Base-by-base conservation (phyloP, 345 rosid genomes). In the Clarkia xantiana region DNA sequence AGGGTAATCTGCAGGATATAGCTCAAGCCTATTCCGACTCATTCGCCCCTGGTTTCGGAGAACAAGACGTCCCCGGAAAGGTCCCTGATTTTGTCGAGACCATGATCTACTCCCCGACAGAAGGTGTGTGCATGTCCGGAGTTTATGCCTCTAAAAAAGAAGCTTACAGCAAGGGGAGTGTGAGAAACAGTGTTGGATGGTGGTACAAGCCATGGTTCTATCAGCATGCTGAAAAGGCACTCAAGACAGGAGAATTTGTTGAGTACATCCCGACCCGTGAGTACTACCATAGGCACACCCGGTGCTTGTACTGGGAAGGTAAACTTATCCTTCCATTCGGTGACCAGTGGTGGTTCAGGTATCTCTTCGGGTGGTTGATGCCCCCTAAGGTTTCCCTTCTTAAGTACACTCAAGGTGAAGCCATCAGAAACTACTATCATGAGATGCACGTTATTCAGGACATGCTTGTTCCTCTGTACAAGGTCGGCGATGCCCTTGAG, bases 131-230 rank as follows among this genome's bases (percentile, higher is more conserved):
- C 79, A 93, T 93, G 97, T 79, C 81, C 0, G 99, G 99, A 15
- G 79, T 57, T 44, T 93, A 93, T 60, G 99, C 97, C 23, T 84
- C 96, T 0, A 80, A 78, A 67, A 78, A 80, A 61, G 97, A 87
- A 57, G 99, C 99, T 14, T 82, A 80, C 79, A 72, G 63, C 76
- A 87, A 80, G 65, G 99, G 99, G 8, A 93, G 82, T 56, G 71
- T 67, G 52, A 87, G 82, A 55, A 93, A 93, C 74, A 67, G 52
- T 12, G 86, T 87, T 8, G 91, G 97, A 54, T 93, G 99, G 99
- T 93, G 99, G 99, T 93, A 62, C 72, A 93, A 93, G 57, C 78
- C 95, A 18, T 93, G 99, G 99, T 93, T 93, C 74, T 93, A 93
- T 69, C 99, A 93, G 47, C 86, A 87, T 45, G 97, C 97, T 0